Conservation (phyloP, 2,329 filamentous ascomycete genomes). For the Aureobasidium sp. region DNA sequence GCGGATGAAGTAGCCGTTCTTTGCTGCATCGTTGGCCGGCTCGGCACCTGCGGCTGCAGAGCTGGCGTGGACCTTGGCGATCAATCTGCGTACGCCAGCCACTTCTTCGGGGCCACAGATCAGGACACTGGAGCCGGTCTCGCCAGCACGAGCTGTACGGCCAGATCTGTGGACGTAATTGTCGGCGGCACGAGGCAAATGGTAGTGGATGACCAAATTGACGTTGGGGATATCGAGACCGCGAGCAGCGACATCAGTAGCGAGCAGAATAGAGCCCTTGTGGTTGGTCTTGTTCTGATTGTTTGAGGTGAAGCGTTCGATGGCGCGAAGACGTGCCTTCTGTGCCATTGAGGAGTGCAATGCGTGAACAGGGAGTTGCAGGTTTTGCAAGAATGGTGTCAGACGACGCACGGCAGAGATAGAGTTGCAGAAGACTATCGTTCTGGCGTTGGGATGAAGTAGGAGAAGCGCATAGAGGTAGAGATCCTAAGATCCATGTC, state of each 20-base stretch:
- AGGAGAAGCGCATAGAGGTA: slow-evolving; percentile 86
- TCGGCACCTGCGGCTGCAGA: slow-evolving; percentile 33
- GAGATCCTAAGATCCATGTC: slow-evolving; percentile 62
- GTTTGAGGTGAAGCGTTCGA: slow-evolving; percentile 73
- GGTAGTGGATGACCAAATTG: slow-evolving; percentile 88
- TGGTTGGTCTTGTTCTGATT: slow-evolving; percentile 15
- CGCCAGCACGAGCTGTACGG: slow-evolving; percentile 78
- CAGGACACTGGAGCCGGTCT: slow-evolving; percentile 72
- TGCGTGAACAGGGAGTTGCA: slow-evolving; percentile 67
- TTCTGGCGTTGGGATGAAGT: slow-evolving; percentile 71
- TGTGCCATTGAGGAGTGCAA: slow-evolving; percentile 94
- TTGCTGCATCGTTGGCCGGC: slow-evolving; percentile 44
- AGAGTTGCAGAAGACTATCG: slow-evolving; percentile 90
- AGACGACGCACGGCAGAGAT: slow-evolving; percentile 87
- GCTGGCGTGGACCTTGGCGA: slow-evolving; percentile 76
- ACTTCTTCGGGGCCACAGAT: slow-evolving; percentile 91
- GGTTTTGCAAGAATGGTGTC: slow-evolving; percentile 73
- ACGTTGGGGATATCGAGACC: slow-evolving; percentile 90
- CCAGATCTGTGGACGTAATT: slow-evolving; percentile 94
- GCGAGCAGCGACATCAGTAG: slow-evolving; percentile 84
- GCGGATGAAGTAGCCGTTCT: slow-evolving; percentile 59
- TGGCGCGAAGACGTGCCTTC: slow-evolving; percentile 85
- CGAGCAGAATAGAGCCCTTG: slow-evolving; percentile 64
- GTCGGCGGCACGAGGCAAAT: slow-evolving; percentile 84
- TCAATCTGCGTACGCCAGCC: slow-evolving; percentile 70